Base-by-base conservation (phyloP, 139 green algal species). In the Tetraselmis striata region DNA sequence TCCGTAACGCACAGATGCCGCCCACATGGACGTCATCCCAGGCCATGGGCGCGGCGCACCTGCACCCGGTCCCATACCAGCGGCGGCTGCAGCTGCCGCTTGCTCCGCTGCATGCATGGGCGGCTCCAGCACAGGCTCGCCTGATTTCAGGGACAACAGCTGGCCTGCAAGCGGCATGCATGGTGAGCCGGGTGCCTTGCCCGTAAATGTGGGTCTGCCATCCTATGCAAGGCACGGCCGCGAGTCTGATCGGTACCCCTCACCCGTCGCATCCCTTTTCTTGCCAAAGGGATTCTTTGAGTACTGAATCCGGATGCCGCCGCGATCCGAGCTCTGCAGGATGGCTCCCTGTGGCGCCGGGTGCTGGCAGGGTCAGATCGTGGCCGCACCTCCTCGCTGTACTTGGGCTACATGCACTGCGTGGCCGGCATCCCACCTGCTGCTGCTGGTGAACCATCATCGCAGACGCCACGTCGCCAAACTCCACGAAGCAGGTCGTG, bases 401-500 rank as follows among this genome's bases (percentile, higher is more conserved):
- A n/a, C n/a, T n/a, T n/a, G n/a, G n/a, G n/a, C n/a, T n/a, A n/a
- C n/a, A n/a, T n/a, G n/a, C n/a, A n/a, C n/a, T n/a, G n/a, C n/a
- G n/a, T n/a, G n/a, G n/a, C n/a, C n/a, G n/a, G n/a, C n/a, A 25
- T n/a, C 75, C 59, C 24, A 87, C 88, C 86, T 94, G 92, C 80
- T 95, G 89, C 22, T 87, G 78, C n/a, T 85, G 58, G 84, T 96
- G 93, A 75, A 95, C 92, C 27, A 87, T 85, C 67, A 90, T 89
- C 27, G 95, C 95, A 2, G 86, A 86, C 0, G 83, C 28, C 0
- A 96, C 76, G 80, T 97, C 94, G 0, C 32, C 28, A 84, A 97
- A 97, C 88, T 98, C 95, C 28, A 97, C 92, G 89, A 98, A 98
- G 81, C 90, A 93, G n/a, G 90, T 92, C 27, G 93, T 88, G 32